Evolutionary conservation across 768 basidiomycete species (phyloP).

Genomic region (Auricularia auricula-judae): DNA sequence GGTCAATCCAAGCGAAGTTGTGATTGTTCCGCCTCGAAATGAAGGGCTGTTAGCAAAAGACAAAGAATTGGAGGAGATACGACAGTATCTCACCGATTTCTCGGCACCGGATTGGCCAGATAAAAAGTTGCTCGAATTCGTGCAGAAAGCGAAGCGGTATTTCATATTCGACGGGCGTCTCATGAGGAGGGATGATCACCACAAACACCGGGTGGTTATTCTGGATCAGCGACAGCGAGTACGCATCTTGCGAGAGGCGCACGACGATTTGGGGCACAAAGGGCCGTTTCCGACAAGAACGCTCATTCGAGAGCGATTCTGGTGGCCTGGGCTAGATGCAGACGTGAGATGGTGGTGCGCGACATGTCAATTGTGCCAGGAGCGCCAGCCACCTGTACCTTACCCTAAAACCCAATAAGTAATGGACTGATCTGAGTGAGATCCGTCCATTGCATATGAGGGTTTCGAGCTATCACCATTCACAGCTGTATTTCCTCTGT

Average conservation of each 20-base stretch:
- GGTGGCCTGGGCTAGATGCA: conserved; percentile 15
- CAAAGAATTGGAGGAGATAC: not conserved
- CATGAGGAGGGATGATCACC: conserved; percentile 13
- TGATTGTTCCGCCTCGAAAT: not conserved
- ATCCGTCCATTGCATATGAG: too few species aligned
- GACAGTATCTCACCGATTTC: not conserved
- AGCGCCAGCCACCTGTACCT: conserved; percentile 8
- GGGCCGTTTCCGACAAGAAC: conserved; percentile 8
- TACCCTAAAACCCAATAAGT: too few species aligned
- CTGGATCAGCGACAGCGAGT: conserved; percentile 3
- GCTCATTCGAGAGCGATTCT: conserved; percentile 10
- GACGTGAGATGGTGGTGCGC: conserved; percentile 23
- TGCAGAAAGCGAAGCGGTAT: not conserved
- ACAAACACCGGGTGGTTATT: conserved; percentile 3
- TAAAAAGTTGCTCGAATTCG: not conserved
- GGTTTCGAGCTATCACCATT: too few species aligned
- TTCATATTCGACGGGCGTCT: conserved; percentile 11
- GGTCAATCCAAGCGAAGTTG: not conserved
- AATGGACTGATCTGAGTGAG: too few species aligned
- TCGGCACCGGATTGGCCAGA: not conserved
- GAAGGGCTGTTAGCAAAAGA: too few species aligned
- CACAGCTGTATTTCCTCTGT: too few species aligned
- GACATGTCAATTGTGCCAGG: conserved; percentile 25
- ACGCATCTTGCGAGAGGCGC: conserved; percentile 9
- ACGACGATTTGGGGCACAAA: conserved; percentile 13